Evolutionary conservation across 2,329 filamentous ascomycete species (phyloP), one percentile per base, ranked within the genome.

Genomic region (Aspergillus oerlinghausenensis): DNA sequence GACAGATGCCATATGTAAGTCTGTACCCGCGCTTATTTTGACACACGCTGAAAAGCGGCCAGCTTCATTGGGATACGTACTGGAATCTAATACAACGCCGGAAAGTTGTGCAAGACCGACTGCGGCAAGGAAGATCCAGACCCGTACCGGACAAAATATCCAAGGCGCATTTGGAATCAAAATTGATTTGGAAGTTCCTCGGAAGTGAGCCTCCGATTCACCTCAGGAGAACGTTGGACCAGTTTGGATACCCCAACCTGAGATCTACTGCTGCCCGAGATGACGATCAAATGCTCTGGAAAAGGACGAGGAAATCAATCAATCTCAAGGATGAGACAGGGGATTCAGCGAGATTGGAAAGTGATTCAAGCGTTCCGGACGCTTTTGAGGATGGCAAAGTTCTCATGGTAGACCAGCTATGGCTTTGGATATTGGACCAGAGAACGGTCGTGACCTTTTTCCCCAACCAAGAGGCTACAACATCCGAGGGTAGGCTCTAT

Each of bases 271-370:
- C 82, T 45, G 81, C 83, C 0, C 74, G 85, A 19, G 85, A 88
- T 45, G 83, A 85, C 47, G 85, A 88, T 45, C 85, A 88, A 66
- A 87, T 88, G 82, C 70, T 88, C 6, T 88, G 87, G 68, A 88
- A 88, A 62, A 63, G 73, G 2, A 75, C 87, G 1, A 85, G 83
- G 1, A 85, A 84, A 61, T 74, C 81, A 55, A 70, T 65, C 6
- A 78, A 65, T 29, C 55, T 67, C 7, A 59, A 71, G 62, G 59
- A 73, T 0, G 75, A 80, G 2, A 69, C 74, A 2, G 71, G 74
- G 0, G 77, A 83, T 26, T 82, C 84, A 0, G 53, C 63, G 3
- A 61, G 60, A 3, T 29, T 57, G 0, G 55, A 60, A 1, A 60
- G 66, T n/a, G 51, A 63, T 6, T 49, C 55, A 1, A 60, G 65